A percentile compares a stretch with the other conserved stretches of the same genome.
Conservation (phyloP, 805 yeast genomes). For the Nakazawaea pomicola region DNA sequence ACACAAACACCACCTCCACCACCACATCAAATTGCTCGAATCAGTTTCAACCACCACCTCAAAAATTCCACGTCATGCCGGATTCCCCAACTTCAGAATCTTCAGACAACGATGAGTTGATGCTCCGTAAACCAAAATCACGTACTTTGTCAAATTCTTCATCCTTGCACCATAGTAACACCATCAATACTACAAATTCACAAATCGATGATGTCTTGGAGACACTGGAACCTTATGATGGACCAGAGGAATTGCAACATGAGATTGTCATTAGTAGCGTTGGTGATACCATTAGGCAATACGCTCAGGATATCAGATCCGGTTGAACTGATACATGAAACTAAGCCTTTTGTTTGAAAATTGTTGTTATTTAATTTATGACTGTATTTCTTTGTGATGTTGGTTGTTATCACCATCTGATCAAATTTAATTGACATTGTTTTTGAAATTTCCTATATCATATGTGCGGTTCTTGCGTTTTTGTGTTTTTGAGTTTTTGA, state of each 20-base stretch:
- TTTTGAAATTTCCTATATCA: no score
- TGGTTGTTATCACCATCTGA: no score
- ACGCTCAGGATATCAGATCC: constrained; percentile 23
- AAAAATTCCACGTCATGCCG: constrained; percentile 10
- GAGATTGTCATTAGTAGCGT: constrained; percentile 26
- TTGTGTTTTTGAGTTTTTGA: no score
- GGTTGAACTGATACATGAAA: no score
- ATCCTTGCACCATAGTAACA: background rate
- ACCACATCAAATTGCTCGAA: background rate
- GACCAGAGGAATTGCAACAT: background rate
- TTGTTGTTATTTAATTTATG: no score
- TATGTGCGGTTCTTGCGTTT: no score
- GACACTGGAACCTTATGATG: background rate
- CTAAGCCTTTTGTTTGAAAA: no score
- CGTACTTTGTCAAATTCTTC: constrained; percentile 2
- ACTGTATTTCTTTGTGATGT: no score
- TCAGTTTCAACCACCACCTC: background rate
- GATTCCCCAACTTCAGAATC: constrained; percentile 12
- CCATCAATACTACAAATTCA: background rate
- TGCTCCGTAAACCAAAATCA: background rate
- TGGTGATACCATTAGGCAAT: constrained; percentile 28
- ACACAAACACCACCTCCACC: constrained; percentile 1
- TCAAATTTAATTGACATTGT: no score
- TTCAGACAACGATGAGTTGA: constrained; percentile 11
- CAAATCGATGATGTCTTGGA: constrained; percentile 11